Base-by-base conservation (phyloP, 2,329 filamentous ascomycete genomes). In the Sarocladium kiliense region DNA sequence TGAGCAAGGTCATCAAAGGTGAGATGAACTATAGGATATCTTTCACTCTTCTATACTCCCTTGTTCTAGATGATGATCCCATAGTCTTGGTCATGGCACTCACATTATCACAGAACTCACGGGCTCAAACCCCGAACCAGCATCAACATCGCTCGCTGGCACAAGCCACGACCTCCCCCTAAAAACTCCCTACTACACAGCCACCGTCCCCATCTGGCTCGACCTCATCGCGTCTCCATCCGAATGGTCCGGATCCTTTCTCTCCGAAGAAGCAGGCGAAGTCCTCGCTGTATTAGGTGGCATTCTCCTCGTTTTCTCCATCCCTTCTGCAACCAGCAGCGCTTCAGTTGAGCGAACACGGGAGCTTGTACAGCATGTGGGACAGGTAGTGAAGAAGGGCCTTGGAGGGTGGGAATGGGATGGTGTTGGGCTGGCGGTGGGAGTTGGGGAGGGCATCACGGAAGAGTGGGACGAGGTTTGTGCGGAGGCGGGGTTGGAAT, bases 141-240 rank as follows among this genome's bases (percentile, higher is more conserved):
- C 68, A 16, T 68, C 66, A 7, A 64, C 70, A 2, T 71, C 74
- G 2, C 71, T 85, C 30, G 84, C 85, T 1, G 85, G 85, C 25
- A 77, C 76, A 32, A 83, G 84, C 16, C 84, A 87, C 62, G 66
- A 70, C 42, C 75, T 85, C 30, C 57, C 69, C 9, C 69, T 88
- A 55, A 74, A 75, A 58, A 88, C 83, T 19, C 62, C 72, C 14
- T 88, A 88, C 72, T 88, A 87, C 71, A 75, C 69, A 23, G 77
- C 82, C 54, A 73, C 73, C 0, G 73, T 88, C 3, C 83, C 85
- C 42, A 74, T 88, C 60, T 88, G 85, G 85, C 74, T 88, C n/a
- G 85, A 88, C 63, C 74, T 85, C 45, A 74, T 85, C 56, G 63
- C 73, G 5, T 70, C 73, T 3, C 74, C 79, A 0, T 55, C 64